Evolutionary conservation across 2,329 filamentous ascomycete genomes (phyloP), one percentile per base, ranked within the genome.

Genomic region (Incumbomyces lentus): DNA sequence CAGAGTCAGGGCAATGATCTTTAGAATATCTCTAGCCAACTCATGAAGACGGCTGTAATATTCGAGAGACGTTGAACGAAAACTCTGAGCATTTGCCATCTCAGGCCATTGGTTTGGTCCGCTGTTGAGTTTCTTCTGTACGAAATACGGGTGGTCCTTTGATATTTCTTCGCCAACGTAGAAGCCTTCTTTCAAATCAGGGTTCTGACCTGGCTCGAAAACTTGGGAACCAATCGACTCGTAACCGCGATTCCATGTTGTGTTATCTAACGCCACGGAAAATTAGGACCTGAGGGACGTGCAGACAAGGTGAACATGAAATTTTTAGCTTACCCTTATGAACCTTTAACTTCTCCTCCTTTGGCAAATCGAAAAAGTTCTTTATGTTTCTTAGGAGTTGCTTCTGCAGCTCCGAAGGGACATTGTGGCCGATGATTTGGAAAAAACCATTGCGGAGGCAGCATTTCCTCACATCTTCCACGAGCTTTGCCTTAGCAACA

Each of bases 401-500:
- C 8, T 64, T 51, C 52, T 71, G 72, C 13, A 71, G 58, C 3
- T 55, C 48, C 3, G 61, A 49, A 1, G 68, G 58, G 3, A 78
- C 63, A 2, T 65, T 61, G 54, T 77, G 73, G 6, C 69, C 68
- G 6, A 64, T 63, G 40, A 78, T 66, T 53, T 75, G 72, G 59
- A 77, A 75, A 59, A 76, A 76, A 3, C 74, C 73, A 30, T 63
- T 73, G 53, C 61, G 67, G 14, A 64, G 58, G 50, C 70, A 73
- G 41, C 68, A 68, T 30, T 61, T 53, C 5, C 68, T 62, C 29
- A 73, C 61, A 37, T 67, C 59, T 0, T 61, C 48, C 2, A 68
- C 58, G 1, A 52, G 22, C 22, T 26, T 26, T 26, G 22, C 22
- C 22, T 63, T 64, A 6, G 60, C 60, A 7, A 51, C 52, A 38